Percentiles rank a stretch among this genome's conserved stretches.
Conservation (phyloP, 768 basidiomycete species). For the Tephrocybe rancida region DNA sequence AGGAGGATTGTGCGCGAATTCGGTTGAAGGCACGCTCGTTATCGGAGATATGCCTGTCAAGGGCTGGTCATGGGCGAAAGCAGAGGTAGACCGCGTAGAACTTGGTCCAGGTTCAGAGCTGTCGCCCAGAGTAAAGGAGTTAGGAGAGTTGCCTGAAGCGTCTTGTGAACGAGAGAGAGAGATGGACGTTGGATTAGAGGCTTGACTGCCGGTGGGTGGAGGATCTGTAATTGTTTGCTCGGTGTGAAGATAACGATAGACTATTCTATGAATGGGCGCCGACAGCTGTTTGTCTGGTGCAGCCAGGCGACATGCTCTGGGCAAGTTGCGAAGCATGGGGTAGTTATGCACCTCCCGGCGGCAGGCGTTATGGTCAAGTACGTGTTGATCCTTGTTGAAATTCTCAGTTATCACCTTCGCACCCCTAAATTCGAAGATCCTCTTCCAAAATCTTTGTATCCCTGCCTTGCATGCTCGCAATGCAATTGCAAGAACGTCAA, state of each 20-base stretch:
- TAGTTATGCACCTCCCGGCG: not conserved
- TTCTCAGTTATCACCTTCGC: not conserved
- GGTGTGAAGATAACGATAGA: slow-evolving; percentile 12
- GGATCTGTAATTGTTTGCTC: slow-evolving; percentile 17
- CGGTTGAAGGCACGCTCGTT: slow-evolving; percentile 21
- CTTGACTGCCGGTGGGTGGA: not conserved
- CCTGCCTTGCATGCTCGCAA: too few species aligned
- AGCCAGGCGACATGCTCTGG: slow-evolving; percentile 14
- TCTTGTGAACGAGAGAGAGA: slow-evolving; percentile 17
- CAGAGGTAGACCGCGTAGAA: slow-evolving; percentile 11
- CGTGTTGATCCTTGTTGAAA: slow-evolving; percentile 14
- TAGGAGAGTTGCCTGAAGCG: slow-evolving; percentile 4
- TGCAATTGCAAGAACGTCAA: too few species aligned
- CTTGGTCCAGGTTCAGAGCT: slow-evolving; percentile 5
- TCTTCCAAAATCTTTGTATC: not conserved
- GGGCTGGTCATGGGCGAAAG: slow-evolving; percentile 14
- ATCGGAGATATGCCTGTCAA: slow-evolving; percentile 10
- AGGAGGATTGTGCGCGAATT: slow-evolving; percentile 21
- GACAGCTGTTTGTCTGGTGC: slow-evolving; percentile 5
- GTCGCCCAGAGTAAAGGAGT: slow-evolving; percentile 9
- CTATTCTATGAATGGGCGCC: not conserved
- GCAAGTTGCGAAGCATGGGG: slow-evolving; percentile 14
- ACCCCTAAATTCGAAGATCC: not conserved
- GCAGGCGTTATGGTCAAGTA: not conserved
- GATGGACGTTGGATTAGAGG: slow-evolving; percentile 2